Base-by-base conservation (phyloP, 1,284 basidiomycete genomes). In the Albatrellus sp. region DNA sequence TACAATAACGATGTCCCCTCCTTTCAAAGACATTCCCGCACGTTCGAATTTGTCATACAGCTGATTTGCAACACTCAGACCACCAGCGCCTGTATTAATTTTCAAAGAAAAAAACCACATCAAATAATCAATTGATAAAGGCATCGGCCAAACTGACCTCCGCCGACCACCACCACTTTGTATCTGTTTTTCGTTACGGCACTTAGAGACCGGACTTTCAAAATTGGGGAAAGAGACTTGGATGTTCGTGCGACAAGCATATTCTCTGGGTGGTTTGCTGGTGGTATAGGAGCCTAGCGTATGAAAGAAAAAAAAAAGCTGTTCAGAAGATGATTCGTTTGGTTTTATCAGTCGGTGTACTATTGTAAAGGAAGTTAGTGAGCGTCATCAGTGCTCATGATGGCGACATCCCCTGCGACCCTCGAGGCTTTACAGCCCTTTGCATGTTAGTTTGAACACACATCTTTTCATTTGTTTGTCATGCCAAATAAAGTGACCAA, bases 1-100 rank as follows among this genome's bases (percentile, higher is more conserved):
- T 40, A 94, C 65, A 46, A 96, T 81, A 12, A 79, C 87, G 46
- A 96, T 78, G 60, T 94, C 90, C 38, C 78, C 85, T 34, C 70
- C 61, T 40, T 70, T 77, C 42, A 93, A 61, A 17, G 75, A 61
- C 53, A 81, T 80, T 14, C 80, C 81, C 36, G 80, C 76, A 12
- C 69, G 66, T 53, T 73, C 73, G 64, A 94, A 90, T 19, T 80
- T 72, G 54, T 80, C 72, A 61, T 84, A 86, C 38, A 98, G 77
- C 63, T 93, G 89, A 58, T 84, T 80, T 40, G 89, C 88, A 37
- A 82, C 79, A 36, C 77, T 71, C 44, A 92, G 62, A 39, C 90
- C 90, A 39, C 72, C 90, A 16, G 79, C 78, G 42, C 88, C 88
- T 90, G 58, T 34, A 42, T 33, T 39, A 41, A 20, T 3, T 3